phyloP scores from a whole-genome alignment of 2,329 filamentous ascomycete genomes.

The Stemphylium beticola region DNA sequence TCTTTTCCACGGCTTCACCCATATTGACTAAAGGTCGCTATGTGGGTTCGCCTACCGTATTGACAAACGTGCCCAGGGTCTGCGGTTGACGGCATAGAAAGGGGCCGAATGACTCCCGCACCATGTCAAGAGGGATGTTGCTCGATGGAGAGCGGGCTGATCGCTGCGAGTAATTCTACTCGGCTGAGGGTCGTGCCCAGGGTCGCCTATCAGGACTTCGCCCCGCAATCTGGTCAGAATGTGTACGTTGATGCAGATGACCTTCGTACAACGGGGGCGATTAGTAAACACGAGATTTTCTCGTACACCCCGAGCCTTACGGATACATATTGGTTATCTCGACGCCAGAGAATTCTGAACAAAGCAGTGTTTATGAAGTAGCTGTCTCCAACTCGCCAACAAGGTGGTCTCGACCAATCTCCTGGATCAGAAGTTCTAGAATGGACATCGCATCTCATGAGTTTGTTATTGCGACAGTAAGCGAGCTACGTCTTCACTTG shows the following conservation, averaged over 20 bases:
- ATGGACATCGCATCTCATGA: no score
- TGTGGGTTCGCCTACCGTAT: conserved; percentile 1
- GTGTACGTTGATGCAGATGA: background rate
- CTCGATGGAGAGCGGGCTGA: background rate
- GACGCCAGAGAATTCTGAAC: background rate
- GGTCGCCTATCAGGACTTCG: background rate
- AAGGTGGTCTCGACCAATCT: background rate
- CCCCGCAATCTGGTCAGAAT: background rate
- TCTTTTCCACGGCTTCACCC: background rate
- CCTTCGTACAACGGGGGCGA: background rate
- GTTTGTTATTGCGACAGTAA: no score
- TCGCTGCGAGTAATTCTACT: background rate
- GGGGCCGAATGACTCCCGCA: background rate
- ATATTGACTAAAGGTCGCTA: background rate
- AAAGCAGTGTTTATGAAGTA: background rate
- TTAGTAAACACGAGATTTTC: background rate
- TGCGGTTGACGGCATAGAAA: background rate
- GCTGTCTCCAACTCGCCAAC: background rate
- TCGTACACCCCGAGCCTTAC: background rate
- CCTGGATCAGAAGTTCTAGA: background rate
- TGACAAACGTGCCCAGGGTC: background rate
- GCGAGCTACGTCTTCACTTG: no score
- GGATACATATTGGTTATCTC: background rate
- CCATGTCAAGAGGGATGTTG: background rate
- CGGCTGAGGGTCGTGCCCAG: background rate